Evolutionary conservation across 257 asterid genomes (phyloP).

Genomic region (Avicennia marina): DNA sequence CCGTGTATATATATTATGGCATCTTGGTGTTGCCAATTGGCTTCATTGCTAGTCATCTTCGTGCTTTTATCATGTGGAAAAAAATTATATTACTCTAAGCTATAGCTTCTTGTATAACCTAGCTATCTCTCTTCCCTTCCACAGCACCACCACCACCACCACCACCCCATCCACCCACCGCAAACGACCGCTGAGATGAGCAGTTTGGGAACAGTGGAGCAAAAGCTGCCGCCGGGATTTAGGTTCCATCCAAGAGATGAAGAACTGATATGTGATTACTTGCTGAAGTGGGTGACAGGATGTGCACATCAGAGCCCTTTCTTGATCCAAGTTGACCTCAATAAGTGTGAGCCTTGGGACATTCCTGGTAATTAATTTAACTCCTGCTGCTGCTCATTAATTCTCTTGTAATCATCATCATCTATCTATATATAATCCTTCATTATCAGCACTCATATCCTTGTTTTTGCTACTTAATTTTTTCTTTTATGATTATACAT

Average conservation of each 20-base stretch:
- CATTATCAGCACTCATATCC: no score
- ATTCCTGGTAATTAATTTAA: slow-evolving; percentile 62
- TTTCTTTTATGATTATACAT: no score
- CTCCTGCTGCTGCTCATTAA: neutral
- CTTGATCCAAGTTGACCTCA: slow-evolving; percentile 72
- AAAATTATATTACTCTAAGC: no score
- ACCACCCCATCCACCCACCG: slow-evolving; percentile 7
- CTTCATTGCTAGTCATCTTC: no score
- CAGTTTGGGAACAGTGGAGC: slow-evolving; percentile 68
- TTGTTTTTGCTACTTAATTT: no score
- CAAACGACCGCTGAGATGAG: slow-evolving; percentile 49
- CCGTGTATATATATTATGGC: no score
- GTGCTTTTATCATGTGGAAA: no score
- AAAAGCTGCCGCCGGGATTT: slow-evolving; percentile 83
- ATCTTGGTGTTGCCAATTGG: no score
- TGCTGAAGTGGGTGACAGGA: slow-evolving; percentile 47
- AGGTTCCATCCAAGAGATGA: slow-evolving; percentile 85
- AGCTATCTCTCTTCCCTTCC: no score
- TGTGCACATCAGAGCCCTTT: slow-evolving; percentile 38
- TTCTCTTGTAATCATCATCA: neutral
- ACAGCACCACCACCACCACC: no score
- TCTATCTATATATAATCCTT: neutral
- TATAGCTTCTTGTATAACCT: no score
- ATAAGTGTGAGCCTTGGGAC: slow-evolving; percentile 92
- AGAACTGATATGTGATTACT: slow-evolving; percentile 76